Evolutionary conservation across 345 rosid species (phyloP).

Genomic region (Ceriops tagal): DNA sequence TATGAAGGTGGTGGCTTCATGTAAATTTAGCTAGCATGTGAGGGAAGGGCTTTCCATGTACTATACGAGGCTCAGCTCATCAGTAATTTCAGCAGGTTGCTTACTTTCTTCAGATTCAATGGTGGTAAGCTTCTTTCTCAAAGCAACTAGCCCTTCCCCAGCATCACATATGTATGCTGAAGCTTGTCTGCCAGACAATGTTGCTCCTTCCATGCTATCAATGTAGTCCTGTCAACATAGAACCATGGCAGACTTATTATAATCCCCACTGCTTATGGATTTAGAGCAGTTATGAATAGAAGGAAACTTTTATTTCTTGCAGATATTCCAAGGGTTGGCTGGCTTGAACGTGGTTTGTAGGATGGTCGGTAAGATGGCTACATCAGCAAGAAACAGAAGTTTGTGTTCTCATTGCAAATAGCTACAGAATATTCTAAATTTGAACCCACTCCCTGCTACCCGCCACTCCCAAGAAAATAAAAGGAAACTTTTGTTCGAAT

Average conservation of each 20-base stretch:
- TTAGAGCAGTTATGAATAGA: background rate
- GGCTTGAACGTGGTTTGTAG: no score
- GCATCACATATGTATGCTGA: slow-evolving; percentile 80
- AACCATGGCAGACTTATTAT: background rate
- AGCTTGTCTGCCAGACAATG: slow-evolving; percentile 89
- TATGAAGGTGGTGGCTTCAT: no score
- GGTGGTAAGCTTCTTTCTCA: slow-evolving; percentile 54
- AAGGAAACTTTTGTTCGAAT: no score
- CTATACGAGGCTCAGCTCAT: slow-evolving; percentile 74
- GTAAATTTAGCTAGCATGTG: background rate
- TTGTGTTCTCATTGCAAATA: background rate
- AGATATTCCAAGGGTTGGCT: background rate
- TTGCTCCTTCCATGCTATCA: slow-evolving; percentile 99
- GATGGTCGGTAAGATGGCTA: background rate
- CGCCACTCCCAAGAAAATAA: no score
- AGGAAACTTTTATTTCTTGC: background rate
- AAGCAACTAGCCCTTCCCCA: slow-evolving; percentile 70
- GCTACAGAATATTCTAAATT: no score
- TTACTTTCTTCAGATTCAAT: slow-evolving; percentile 30
- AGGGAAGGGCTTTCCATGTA: background rate
- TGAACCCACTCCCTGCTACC: no score
- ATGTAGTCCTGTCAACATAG: slow-evolving; percentile 69
- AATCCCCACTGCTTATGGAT: background rate
- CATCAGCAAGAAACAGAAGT: background rate
- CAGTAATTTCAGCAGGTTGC: slow-evolving; percentile 29